These are phyloP conservation scores for Clausena lansium DNA, from an alignment of 345 rosid species.

Conservation along the genomic window DNA sequence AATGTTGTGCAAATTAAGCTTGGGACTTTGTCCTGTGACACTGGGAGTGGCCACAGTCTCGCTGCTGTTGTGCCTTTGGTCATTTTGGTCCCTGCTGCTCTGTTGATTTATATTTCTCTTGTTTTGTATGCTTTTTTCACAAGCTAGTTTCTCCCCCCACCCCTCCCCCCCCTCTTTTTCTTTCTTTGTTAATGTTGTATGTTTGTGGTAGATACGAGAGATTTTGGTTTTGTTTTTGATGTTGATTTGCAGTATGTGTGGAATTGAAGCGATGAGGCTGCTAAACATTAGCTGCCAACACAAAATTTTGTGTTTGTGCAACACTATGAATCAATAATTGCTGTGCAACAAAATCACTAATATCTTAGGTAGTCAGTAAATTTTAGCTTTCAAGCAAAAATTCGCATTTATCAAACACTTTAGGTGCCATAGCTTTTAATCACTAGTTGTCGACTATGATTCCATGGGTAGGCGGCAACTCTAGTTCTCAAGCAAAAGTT, in stretches of 20 bases:
- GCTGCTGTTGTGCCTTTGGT: conserved; percentile 79
- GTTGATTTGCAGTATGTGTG: too few species aligned
- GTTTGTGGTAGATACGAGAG: not conserved
- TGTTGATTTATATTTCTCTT: conserved; percentile 51
- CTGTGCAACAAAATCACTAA: too few species aligned
- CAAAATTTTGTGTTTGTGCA: too few species aligned
- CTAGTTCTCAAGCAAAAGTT: too few species aligned
- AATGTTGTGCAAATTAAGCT: conserved; percentile 81
- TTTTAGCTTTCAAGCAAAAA: not conserved
- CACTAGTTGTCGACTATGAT: not conserved
- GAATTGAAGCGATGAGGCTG: too few species aligned
- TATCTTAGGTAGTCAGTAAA: not conserved
- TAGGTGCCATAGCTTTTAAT: not conserved
- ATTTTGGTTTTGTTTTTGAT: too few species aligned
- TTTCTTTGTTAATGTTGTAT: not conserved
- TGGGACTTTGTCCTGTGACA: conserved; percentile 67
- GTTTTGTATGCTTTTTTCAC: conserved; percentile 68
- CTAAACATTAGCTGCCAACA: too few species aligned
- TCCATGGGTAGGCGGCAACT: too few species aligned
- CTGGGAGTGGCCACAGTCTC: conserved; percentile 53
- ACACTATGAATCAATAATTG: too few species aligned
- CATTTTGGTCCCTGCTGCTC: conserved; percentile 57
- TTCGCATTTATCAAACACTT: not conserved
- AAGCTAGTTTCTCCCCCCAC: conserved; percentile 4
- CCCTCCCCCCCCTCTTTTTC: too few species aligned